A percentile compares a stretch with the other conserved stretches of the same genome.
Conservation (phyloP, 371 early-diverging fungal genomes). For the Massospora cicadina region DNA sequence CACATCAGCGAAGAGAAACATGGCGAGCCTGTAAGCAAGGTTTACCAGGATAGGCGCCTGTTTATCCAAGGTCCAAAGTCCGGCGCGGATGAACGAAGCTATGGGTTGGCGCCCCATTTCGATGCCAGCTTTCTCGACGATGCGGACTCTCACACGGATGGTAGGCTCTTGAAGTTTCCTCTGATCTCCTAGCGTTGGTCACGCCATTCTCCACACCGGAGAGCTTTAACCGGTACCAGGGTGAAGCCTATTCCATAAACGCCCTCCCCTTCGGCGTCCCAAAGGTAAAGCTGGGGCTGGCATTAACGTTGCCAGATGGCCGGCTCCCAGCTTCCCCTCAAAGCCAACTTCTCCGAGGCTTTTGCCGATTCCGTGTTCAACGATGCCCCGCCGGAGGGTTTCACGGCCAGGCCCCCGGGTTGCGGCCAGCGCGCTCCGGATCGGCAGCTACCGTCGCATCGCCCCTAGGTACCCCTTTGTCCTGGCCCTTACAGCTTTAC, state of each 20-base stretch:
- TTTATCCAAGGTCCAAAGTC: not conserved
- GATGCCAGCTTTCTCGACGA: not conserved
- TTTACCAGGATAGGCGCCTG: not conserved
- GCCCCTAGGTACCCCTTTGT: not conserved
- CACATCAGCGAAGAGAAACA: not conserved
- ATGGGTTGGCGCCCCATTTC: not conserved
- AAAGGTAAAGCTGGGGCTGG: too few relatives aligned
- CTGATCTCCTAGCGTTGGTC: too few relatives aligned
- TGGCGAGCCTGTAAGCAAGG: not conserved
- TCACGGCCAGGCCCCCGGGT: not conserved
- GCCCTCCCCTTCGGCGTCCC: too few relatives aligned
- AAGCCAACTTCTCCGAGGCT: not conserved
- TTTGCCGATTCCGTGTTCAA: not conserved
- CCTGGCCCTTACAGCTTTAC: not conserved
- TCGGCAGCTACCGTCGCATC: not conserved
- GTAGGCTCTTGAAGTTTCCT: not conserved
- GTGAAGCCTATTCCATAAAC: too few relatives aligned
- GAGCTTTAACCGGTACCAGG: too few relatives aligned
- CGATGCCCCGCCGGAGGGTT: not conserved
- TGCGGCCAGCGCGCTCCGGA: not conserved
- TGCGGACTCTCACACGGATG: not conserved
- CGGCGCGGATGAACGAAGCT: too few relatives aligned
- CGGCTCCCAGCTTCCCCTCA: not conserved
- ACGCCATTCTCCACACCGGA: too few relatives aligned
- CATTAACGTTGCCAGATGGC: too few relatives aligned